Percentiles rank a stretch among this genome's conserved stretches.
Conservation (phyloP, 2,329 filamentous ascomycete species). For the Neurospora crassa region DNA sequence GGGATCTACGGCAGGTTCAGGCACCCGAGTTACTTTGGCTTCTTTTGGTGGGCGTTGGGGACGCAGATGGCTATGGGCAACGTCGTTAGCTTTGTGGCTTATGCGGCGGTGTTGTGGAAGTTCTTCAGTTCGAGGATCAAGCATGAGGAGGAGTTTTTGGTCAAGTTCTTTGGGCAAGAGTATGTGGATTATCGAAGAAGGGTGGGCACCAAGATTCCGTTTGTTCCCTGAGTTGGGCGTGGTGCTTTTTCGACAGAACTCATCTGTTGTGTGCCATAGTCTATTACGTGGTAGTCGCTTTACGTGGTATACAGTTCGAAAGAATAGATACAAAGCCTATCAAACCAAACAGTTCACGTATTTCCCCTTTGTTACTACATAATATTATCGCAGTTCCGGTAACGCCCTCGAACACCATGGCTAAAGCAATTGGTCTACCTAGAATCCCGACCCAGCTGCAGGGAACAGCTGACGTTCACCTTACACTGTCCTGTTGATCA, state of each 20-base stretch:
- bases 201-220: slow-evolving; percentile 73
- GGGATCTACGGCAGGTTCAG: slow-evolving; percentile 70
- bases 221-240: slow-evolving; percentile 37
- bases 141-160: slow-evolving; percentile 68
- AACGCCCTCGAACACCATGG: background rate
- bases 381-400: background rate
- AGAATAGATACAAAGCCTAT: background rate
- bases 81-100: slow-evolving; percentile 63
- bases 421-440: background rate
- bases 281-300: background rate
- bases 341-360: background rate
- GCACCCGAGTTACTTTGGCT: slow-evolving; percentile 94
- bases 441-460: background rate
- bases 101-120: slow-evolving; percentile 66
- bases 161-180: slow-evolving; percentile 75
- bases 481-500: background rate
- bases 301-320: background rate
- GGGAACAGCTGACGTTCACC: background rate
- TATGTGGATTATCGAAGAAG: slow-evolving; percentile 64
- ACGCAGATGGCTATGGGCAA: slow-evolving; percentile 90
- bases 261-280: background rate
- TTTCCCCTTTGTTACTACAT: background rate
- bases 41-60: slow-evolving; percentile 97
- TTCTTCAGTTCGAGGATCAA: slow-evolving; percentile 72
- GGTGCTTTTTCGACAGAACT: background rate